A percentile compares a stretch with the other conserved stretches of the same genome.
Conservation (phyloP, 1,284 basidiomycete species). For the Phenoliferia sp. region DNA sequence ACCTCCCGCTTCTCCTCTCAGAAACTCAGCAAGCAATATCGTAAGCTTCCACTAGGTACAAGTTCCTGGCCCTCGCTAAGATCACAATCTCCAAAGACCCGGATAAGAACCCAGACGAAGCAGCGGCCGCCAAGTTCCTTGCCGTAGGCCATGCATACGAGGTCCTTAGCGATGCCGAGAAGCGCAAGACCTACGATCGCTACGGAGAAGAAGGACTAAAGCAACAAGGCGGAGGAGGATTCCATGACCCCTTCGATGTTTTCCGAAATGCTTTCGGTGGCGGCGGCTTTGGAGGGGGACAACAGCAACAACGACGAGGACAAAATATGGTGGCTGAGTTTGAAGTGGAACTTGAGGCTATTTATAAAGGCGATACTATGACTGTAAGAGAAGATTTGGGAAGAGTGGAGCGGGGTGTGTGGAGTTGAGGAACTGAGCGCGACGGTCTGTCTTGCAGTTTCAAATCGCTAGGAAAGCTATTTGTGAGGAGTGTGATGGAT, state of each 20-base stretch:
- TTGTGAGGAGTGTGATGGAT: conserved; percentile 87
- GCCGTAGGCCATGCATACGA: conserved; percentile 55
- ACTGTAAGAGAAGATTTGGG: conserved; percentile 55
- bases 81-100: conserved; percentile 46
- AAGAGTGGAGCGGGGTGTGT: background rate
- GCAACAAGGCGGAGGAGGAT: conserved; percentile 61
- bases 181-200: conserved; percentile 83
- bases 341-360: conserved; percentile 76
- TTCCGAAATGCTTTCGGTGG: conserved; percentile 88
- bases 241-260: conserved; percentile 82
- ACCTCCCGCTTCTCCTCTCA: conserved; percentile 38
- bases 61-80: background rate
- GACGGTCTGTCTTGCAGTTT: conserved; percentile 64
- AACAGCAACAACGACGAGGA: conserved; percentile 70
- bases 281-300: conserved; percentile 43
- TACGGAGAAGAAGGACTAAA: conserved; percentile 66
- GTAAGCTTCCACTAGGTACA: conserved; percentile 40
- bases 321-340: conserved; percentile 79
- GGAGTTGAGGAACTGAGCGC: background rate
- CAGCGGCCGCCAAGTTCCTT: conserved; percentile 16
- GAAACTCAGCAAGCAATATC: conserved; percentile 78
- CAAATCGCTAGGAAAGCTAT: conserved; percentile 80
- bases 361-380: conserved; percentile 76
- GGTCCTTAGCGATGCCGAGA: conserved; percentile 79
- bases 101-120: conserved; percentile 79